Percentiles rank a stretch among this genome's conserved stretches.
phyloP scores from a whole-genome alignment of 1,284 basidiomycete species.

The Tylopilus sp. region DNA sequence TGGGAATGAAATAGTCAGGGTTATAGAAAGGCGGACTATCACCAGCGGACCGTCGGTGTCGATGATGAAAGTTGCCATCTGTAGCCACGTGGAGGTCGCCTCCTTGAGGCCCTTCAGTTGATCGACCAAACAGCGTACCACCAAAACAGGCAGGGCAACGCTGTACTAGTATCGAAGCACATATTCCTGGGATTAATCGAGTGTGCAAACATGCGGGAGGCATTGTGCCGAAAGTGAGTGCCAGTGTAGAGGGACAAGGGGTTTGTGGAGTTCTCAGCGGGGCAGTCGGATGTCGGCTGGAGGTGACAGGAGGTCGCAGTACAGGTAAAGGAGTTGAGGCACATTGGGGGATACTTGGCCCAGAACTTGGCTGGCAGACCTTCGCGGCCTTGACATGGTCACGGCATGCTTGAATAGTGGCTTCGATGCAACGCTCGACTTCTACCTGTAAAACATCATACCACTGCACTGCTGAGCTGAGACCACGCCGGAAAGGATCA shows the following conservation, averaged over 20 bases:
- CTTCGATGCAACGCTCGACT: neutral
- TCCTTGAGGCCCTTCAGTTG: neutral
- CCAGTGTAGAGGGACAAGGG: no score
- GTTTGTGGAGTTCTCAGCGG: no score
- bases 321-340: no score
- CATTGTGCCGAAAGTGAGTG: no score
- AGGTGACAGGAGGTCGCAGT: no score
- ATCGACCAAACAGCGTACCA: neutral
- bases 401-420: neutral
- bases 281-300: no score
- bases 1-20: constrained; percentile 3
- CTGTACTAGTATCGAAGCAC: neutral
- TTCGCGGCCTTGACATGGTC: neutral
- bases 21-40: neutral
- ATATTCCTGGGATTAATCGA: neutral
- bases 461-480: neutral
- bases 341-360: no score
- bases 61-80: constrained; percentile 4
- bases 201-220: no score
- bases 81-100: constrained; percentile 1
- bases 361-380: no score
- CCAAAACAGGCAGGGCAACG: constrained; percentile 5
- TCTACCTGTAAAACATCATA: neutral
- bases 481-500: neutral
- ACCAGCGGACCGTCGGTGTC: neutral